Evolutionary conservation across 768 basidiomycete genomes (phyloP), one percentile per base, ranked within the genome.

Genomic region (Podaxis pistillaris): DNA sequence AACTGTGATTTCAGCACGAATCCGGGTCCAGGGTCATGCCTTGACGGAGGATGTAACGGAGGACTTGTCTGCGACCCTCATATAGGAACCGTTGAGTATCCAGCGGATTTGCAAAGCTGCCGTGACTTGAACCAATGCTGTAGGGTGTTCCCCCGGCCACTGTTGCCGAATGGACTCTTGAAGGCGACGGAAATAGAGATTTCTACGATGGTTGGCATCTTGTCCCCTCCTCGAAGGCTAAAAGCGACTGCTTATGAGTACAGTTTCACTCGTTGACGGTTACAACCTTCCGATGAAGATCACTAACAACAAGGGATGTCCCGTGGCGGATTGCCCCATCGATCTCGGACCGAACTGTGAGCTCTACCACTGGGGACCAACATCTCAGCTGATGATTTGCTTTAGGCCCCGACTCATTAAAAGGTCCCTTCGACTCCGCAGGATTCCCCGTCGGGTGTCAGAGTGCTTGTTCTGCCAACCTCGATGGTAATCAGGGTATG

Each of bases 141-240:
- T 40, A 60, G 73, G 84, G 82, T 55, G 81, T 86, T 17, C 87
- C 88, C 30, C 89, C 89, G 50, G 88, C 84, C 2, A 81, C 83
- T 1, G 75, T 89, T 40, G 89, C 89, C 0, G 87, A 90, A 66
- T 89, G 82, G 75, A 88, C 85, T n/a, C 74, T 89, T 8, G 67
- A 73, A 55, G 76, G 67, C 4, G 65, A 69, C 41, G 77, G 73
- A 4, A 77, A 74, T 41, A 15, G 37, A 1, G 86, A 87, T 65
- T 86, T 75, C 63, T 89, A 88, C 57, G 86, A 88, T 68, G 83
- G 86, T 85, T 40, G 22, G 76, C 64, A 17, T 19, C 6, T 8
- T 24, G 24, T 22, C 19, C 38, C 4, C 8, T 19, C 9, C 33
- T 33, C 33, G 33, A 50, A 50, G 12, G 5, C 8, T 4, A 4